Evolutionary conservation across 2,329 filamentous ascomycete genomes (phyloP), one percentile per base, ranked within the genome.

Genomic region (Sporothrix humicola): DNA sequence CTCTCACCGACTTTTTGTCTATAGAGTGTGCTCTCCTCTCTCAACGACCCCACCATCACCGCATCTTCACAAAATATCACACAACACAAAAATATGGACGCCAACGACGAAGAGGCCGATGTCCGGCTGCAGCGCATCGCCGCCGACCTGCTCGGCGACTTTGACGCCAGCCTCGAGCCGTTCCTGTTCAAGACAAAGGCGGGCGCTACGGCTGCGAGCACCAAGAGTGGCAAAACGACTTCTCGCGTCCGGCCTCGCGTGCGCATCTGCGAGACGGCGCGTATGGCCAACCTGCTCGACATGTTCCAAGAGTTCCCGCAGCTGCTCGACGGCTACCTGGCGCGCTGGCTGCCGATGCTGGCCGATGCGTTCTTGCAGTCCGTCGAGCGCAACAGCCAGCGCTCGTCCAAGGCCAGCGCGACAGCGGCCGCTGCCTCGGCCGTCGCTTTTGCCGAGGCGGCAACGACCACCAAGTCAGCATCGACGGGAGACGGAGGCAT

Each of bases 281-380:
- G 76, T 23, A 74, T 78, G 54, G 75, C 76, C 42, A 74, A 73
- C 85, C 81, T 88, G 4, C 89, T 99, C 69, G 94, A 98, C 77
- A 90, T 92, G 1, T 99, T 98, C 78, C 95, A 98, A 85, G 95
- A 98, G 84, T 91, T 97, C 77, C 96, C 96, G 20, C 96, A 99
- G 81, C 87, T 98, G 54, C 88, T 99, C 37, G 96, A 99, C 82
- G 89, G 93, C 10, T 89, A 95, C 81, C 86, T 99, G 58, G 90
- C 92, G 69, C 87, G 84, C 76, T 90, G 97, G 81, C 85, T 98
- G 69, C 91, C 93, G 31, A 84, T 88, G 56, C 85, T 98, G 50
- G 90, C 93, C 37, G 87, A 91, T 78, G 91, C 93, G 20, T 97
- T 95, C 78, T 84, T 97, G 23, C 88, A 89, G 72, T 90, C 75